Percentiles rank a stretch among this genome's conserved stretches.
phyloP scores from a whole-genome alignment of 352 stramenopile genomes.

The Saprolegnia diclina region DNA sequence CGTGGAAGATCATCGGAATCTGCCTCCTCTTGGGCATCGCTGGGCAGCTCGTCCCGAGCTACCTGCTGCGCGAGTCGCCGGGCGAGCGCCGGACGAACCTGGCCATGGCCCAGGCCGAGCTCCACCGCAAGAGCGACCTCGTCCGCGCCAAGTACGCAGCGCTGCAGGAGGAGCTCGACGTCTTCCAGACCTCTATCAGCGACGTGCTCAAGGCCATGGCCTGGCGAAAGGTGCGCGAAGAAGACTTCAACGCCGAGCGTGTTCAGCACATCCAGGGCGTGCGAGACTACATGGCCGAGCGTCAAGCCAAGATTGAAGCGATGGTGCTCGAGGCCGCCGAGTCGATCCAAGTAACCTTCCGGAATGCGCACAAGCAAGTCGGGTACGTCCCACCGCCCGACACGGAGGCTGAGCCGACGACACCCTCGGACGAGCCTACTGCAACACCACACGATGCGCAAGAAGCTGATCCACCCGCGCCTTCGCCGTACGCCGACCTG shows the following conservation, averaged over 20 bases:
- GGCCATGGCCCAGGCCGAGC: conserved; percentile 1
- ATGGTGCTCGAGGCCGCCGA: conserved; percentile 8
- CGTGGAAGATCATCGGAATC: conserved; percentile 15
- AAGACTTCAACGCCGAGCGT: conserved; percentile 9
- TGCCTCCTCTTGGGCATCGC: background rate
- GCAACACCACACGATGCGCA: background rate
- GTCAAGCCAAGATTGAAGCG: conserved; percentile 1
- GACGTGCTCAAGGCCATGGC: conserved; percentile 15
- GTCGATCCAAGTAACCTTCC: background rate
- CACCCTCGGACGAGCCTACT: background rate
- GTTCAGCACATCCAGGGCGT: conserved; percentile 16
- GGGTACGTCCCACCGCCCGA: background rate
- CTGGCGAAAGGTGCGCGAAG: conserved; percentile 22
- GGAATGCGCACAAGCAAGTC: conserved; percentile 3
- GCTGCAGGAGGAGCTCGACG: conserved; percentile 11
- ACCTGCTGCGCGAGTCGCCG: conserved; percentile 13
- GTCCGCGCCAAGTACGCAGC: background rate
- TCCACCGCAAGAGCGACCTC: background rate
- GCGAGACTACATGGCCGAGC: conserved; percentile 4
- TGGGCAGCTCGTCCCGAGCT: background rate
- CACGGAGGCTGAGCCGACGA: background rate
- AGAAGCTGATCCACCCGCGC: background rate
- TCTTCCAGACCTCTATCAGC: background rate
- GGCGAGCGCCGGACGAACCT: conserved; percentile 6
- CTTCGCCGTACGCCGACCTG: background rate